Conservation (phyloP, 306 rosid species). For the Leucaena leucocephala region DNA sequence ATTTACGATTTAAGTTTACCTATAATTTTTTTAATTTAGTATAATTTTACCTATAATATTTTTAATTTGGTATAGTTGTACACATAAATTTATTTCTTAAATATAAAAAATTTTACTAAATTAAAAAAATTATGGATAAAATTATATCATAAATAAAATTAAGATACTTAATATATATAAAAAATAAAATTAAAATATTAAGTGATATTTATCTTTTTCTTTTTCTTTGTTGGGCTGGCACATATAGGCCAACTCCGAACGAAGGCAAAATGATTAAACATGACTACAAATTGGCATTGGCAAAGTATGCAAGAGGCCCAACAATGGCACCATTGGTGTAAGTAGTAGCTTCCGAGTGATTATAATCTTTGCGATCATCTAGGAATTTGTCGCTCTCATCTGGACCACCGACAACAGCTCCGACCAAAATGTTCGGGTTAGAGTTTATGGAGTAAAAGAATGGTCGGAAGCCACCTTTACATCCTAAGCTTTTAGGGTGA, state of each 20-base stretch:
- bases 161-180: too few relatives aligned
- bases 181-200: too few relatives aligned
- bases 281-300: constrained; percentile 34
- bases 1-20: too few relatives aligned
- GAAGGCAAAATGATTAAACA: constrained; percentile 16
- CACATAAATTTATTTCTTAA: too few relatives aligned
- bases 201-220: constrained; percentile 13
- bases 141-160: too few relatives aligned
- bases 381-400: constrained; percentile 76
- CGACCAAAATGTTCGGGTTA: constrained; percentile 75
- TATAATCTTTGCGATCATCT: constrained; percentile 78
- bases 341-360: constrained; percentile 89
- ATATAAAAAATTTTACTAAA: too few relatives aligned
- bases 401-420: constrained; percentile 94
- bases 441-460: constrained; percentile 66
- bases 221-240: constrained; percentile 23
- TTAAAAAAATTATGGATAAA: too few relatives aligned
- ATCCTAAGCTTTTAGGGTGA: constrained; percentile 71
- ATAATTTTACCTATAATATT: too few relatives aligned
- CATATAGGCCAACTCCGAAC: constrained; percentile 33
- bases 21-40: too few relatives aligned
- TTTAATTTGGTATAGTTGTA: too few relatives aligned
- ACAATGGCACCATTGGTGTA: constrained; percentile 80
- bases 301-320: constrained; percentile 84
- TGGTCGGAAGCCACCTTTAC: constrained; percentile 76